phyloP scores from a whole-genome alignment of 2,329 filamentous ascomycete species.

The Fusarium mexicanum region DNA sequence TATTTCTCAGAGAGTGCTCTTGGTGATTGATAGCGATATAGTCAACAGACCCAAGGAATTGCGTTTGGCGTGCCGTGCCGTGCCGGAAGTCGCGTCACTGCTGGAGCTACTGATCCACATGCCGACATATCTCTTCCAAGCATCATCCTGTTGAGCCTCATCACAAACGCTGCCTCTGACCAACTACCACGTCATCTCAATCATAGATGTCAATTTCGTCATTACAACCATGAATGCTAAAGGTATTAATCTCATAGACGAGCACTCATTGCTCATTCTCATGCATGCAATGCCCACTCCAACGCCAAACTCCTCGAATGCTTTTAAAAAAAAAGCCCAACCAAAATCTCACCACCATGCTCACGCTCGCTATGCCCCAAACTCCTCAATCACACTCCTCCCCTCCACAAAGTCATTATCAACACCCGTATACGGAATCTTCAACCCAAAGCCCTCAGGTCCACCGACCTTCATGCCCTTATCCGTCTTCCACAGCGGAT shows the following conservation, averaged over 20 bases:
- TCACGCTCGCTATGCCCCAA: slow-evolving; percentile 27
- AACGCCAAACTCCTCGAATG: neutral
- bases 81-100: neutral
- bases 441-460: slow-evolving; percentile 47
- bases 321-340: neutral
- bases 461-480: slow-evolving; percentile 49
- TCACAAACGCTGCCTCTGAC: no score
- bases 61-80: neutral
- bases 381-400: slow-evolving; percentile 63
- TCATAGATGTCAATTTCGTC: neutral
- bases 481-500: slow-evolving; percentile 59
- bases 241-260: neutral
- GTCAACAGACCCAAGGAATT: neutral
- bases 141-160: neutral
- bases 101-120: neutral
- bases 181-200: neutral
- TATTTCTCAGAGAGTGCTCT: no score
- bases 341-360: neutral
- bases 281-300: neutral
- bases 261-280: neutral
- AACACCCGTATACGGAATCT: slow-evolving; percentile 44
- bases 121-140: neutral
- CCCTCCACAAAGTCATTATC: slow-evolving; percentile 55
- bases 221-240: neutral
- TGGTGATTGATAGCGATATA: rapidly evolving